Evolutionary conservation across 495 filamentous ascomycete species (phyloP).

Genomic region (Xylaria curta): DNA sequence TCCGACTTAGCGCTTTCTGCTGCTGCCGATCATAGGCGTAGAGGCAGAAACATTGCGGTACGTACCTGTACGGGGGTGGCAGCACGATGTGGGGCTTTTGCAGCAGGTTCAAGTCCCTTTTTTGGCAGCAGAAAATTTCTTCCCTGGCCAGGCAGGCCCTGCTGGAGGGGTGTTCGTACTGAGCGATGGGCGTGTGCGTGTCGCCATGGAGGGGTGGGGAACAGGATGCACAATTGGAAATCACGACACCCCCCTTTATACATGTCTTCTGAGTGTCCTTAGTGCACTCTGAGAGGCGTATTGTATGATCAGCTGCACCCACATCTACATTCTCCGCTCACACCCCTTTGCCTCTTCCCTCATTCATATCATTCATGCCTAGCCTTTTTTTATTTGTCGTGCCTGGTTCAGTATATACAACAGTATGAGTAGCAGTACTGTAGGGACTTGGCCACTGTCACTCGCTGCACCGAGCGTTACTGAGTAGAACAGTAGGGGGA

Average conservation of each 20-base stretch:
- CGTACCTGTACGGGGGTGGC: conserved; percentile 4
- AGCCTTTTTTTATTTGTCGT: not conserved
- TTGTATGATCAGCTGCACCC: conserved; percentile 26
- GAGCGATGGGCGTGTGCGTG: not conserved
- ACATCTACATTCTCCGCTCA: conserved; percentile 22
- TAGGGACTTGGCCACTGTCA: too few relatives aligned
- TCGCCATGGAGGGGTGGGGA: conserved; percentile 16
- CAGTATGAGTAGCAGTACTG: too few relatives aligned
- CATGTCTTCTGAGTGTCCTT: conserved; percentile 13
- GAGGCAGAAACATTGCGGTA: conserved; percentile 12
- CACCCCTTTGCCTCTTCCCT: conserved; percentile 14
- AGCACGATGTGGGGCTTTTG: not conserved
- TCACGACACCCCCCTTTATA: conserved; percentile 29
- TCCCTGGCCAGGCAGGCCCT: conserved; percentile 1
- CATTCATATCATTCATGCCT: too few relatives aligned
- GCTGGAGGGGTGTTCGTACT: conserved; percentile 5
- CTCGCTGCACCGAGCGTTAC: too few relatives aligned
- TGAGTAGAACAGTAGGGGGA: not conserved
- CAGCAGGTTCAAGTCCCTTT: conserved; percentile 21
- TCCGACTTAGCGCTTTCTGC: conserved; percentile 18
- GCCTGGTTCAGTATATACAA: not conserved
- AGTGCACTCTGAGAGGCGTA: conserved; percentile 15
- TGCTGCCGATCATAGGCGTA: conserved; percentile 28
- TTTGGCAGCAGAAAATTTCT: conserved; percentile 29
- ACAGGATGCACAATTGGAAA: conserved; percentile 28